phyloP scores from a whole-genome alignment of 192 early-diverging fungal species.

The Umbelopsis sp. region DNA sequence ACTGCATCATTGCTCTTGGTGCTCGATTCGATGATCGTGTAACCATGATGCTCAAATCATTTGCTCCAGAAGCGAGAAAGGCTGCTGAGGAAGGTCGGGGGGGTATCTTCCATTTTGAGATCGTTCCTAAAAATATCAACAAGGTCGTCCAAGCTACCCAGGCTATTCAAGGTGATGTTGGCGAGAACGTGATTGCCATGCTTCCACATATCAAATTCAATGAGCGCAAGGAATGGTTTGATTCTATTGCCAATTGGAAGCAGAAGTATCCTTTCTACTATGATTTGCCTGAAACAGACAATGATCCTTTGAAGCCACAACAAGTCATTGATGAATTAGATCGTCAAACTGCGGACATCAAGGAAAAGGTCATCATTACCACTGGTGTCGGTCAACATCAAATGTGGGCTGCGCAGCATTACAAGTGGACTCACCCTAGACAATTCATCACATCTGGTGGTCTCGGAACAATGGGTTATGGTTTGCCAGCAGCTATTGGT shows the following conservation, averaged over 20 bases:
- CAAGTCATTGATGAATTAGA: constrained; percentile 93
- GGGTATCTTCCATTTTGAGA: constrained; percentile 99
- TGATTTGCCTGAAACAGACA: constrained; percentile 58
- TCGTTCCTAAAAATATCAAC: constrained; percentile 99
- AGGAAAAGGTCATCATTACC: constrained; percentile 92
- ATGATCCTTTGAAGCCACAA: constrained; percentile 86
- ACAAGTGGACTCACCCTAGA: constrained; percentile 89
- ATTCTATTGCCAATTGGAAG: constrained; percentile 86
- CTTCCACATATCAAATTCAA: constrained; percentile 76
- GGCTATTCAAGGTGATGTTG: constrained; percentile 95
- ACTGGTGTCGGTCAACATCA: constrained; percentile 99
- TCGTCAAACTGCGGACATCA: constrained; percentile 76
- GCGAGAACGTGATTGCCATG: constrained; percentile 80
- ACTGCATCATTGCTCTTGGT: constrained; percentile 93
- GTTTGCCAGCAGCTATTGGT: constrained; percentile 94
- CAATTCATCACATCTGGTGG: constrained; percentile 94
- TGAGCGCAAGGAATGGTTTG: constrained; percentile 84
- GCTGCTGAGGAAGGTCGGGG: constrained; percentile 87
- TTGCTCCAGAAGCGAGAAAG: constrained; percentile 91
- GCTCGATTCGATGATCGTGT: constrained; percentile 99
- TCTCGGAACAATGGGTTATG: constrained; percentile 98
- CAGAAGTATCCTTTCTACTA: constrained; percentile 89
- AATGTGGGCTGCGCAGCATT: constrained; percentile 99
- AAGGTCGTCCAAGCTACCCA: constrained; percentile 92
- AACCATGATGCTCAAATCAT: constrained; percentile 83